Conservation (phyloP, 495 filamentous ascomycete genomes). For the Thermothielavioides terrestris region DNA sequence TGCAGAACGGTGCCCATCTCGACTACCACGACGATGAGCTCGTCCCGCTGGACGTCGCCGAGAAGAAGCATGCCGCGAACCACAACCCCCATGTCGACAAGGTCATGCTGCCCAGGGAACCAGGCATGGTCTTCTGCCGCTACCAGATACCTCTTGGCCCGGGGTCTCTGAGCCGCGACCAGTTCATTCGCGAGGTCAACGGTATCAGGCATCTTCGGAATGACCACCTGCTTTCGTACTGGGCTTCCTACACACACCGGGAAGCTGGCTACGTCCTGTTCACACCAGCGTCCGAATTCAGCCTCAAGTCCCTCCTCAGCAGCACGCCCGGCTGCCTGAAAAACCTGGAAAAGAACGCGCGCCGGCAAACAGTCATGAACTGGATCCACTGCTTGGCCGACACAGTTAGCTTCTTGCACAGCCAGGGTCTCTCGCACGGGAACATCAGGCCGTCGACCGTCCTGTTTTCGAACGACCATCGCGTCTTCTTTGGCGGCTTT, state of each 20-base stretch:
- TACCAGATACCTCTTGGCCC: conserved; percentile 56
- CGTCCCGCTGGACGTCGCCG: conserved; percentile 62
- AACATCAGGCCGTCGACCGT: conserved; percentile 78
- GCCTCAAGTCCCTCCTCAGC: conserved; percentile 67
- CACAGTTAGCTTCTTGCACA: conserved; percentile 69
- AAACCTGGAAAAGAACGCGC: conserved; percentile 59
- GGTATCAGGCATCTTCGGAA: conserved; percentile 57
- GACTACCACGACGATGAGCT: conserved; percentile 71
- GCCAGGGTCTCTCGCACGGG: conserved; percentile 62
- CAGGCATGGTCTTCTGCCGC: conserved; percentile 57
- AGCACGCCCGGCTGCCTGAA: conserved; percentile 60
- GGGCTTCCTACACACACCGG: conserved; percentile 69
- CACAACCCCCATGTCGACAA: conserved; percentile 52
- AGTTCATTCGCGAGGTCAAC: conserved; percentile 62
- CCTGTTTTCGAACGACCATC: conserved; percentile 60
- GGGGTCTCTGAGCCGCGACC: conserved; percentile 51
- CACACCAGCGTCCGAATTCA: conserved; percentile 63
- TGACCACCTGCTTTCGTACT: conserved; percentile 71
- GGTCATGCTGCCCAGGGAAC: conserved; percentile 53
- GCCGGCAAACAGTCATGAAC: conserved; percentile 59
- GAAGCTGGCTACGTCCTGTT: conserved; percentile 69
- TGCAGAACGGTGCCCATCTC: conserved; percentile 61
- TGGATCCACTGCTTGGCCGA: conserved; percentile 86
- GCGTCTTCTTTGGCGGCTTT: conserved; percentile 66
- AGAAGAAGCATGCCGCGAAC: conserved; percentile 43